Conservation (phyloP, 2,329 filamentous ascomycete species). For the Blastomyces gilchristii region DNA sequence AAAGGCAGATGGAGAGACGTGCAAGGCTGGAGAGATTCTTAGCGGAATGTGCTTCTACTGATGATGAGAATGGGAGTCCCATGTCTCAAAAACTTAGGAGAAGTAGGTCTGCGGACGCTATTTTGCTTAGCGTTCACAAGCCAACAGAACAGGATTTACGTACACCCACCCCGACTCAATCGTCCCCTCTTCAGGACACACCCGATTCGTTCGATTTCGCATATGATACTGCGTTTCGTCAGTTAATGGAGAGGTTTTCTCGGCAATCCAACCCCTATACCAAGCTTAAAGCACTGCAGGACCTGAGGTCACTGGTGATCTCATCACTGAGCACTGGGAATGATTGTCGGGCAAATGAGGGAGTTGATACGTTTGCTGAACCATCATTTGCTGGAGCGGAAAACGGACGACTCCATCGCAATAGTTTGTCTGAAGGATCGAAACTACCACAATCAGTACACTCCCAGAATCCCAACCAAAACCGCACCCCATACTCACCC, state of each 20-base stretch:
- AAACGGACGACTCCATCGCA: slow-evolving; percentile 22
- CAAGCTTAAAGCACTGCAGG: slow-evolving; percentile 73
- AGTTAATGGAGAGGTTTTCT: slow-evolving; percentile 74
- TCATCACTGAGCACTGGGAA: slow-evolving; percentile 57
- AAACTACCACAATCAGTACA: slow-evolving; percentile 1
- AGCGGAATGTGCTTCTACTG: slow-evolving; percentile 21
- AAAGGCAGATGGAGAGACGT: slow-evolving; percentile 31
- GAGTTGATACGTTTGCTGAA: slow-evolving; percentile 12
- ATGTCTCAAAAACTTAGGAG: slow-evolving; percentile 18
- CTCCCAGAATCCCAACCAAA: slow-evolving; percentile 5
- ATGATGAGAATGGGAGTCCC: background rate
- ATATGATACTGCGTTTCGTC: slow-evolving; percentile 68
- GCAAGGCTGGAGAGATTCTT: slow-evolving; percentile 32
- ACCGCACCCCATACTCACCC: slow-evolving; percentile 14
- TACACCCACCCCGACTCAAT: background rate
- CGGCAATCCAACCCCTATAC: slow-evolving; percentile 78
- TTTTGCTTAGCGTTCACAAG: slow-evolving; percentile 6
- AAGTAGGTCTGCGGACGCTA: slow-evolving; percentile 27
- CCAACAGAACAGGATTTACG: slow-evolving; percentile 3
- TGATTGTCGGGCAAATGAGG: slow-evolving; percentile 20
- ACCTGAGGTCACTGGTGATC: slow-evolving; percentile 71
- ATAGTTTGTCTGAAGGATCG: slow-evolving; percentile 14
- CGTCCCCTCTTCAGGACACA: background rate
- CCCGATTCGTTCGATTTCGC: slow-evolving; percentile 47
- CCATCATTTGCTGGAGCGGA: slow-evolving; percentile 36